These are phyloP conservation scores for Leccinum sublutescens DNA, from an alignment of 768 basidiomycete genomes.

Conservation along the genomic window DNA sequence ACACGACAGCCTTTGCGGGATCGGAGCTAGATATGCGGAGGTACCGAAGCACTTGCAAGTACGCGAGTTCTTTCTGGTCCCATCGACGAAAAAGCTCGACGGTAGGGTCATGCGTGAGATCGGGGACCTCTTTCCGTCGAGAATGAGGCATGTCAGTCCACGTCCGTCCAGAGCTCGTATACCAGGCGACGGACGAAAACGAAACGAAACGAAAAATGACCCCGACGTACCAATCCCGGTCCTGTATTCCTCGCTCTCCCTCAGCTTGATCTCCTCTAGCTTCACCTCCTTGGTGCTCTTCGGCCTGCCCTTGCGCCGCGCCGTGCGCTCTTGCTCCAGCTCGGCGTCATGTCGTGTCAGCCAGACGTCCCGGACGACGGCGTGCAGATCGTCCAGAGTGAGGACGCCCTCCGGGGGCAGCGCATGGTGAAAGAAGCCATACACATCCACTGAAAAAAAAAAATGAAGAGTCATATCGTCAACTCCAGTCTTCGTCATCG, in stretches of 20 bases:
- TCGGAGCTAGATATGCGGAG: conserved; percentile 67
- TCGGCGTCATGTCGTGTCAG: conserved; percentile 67
- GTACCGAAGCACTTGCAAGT: conserved; percentile 68
- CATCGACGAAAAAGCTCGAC: conserved; percentile 72
- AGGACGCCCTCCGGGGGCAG: conserved; percentile 59
- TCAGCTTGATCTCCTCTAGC: conserved; percentile 67
- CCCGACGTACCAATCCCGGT: conserved; percentile 68
- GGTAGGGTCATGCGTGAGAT: conserved; percentile 70
- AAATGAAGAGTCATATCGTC: background rate
- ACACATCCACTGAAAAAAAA: conserved; percentile 49
- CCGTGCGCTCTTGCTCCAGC: conserved; percentile 55
- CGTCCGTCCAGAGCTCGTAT: background rate
- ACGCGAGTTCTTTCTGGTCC: conserved; percentile 76
- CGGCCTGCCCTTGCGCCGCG: conserved; percentile 71
- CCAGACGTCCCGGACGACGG: conserved; percentile 66
- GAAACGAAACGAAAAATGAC: conserved; percentile 20
- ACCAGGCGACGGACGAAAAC: background rate
- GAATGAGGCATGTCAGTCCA: background rate
- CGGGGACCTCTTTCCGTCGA: conserved; percentile 60
- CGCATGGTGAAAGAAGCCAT: conserved; percentile 73
- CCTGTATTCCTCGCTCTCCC: conserved; percentile 70
- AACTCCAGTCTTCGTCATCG: background rate
- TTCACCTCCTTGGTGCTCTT: conserved; percentile 66
- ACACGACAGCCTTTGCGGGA: conserved; percentile 47
- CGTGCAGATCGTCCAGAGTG: conserved; percentile 64